Evolutionary conservation across 2,329 filamentous ascomycete species (phyloP), one percentile per base, ranked within the genome.

Genomic region (Plectosphaerella plurivora): DNA sequence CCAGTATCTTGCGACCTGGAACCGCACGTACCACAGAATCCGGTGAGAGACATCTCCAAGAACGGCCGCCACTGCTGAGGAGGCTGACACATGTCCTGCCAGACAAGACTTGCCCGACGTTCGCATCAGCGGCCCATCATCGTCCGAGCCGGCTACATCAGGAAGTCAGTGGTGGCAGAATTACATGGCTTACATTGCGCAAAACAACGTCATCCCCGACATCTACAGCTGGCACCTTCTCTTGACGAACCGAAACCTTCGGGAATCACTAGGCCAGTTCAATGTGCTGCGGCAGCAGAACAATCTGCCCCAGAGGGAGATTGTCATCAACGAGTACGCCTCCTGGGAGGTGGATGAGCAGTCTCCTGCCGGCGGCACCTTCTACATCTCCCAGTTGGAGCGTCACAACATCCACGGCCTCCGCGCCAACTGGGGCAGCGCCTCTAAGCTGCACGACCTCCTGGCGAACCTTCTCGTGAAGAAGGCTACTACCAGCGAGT

Each of bases 251-350:
- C 45, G 45, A n/a, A 35, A 35, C 45, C 45, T 47, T 7, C 24
- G 28, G 16, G 45, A 47, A 33, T 47, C 45, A 11, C 28, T 33
- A 7, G 45, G 20, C 4, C 58, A 59, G 6, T 61, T 70, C 1
- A 39, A 58, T 11, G 37, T 51, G 5, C 53, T 70, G 2, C 61
- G 67, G 1, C 50, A 53, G 5, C 51, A 53, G 8, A 60, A 71
- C 54, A 59, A 54, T 11, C 61, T 73, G 0, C 66, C 70, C 9
- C 55, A 63, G 0, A 61, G 62, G 3, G 63, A 64, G 1, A 64
- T 77, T 36, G 74, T 77, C 53, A 69, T 79, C 59, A 78, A 79
- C 55, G 76, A 79, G 55, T 79, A 79, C 55, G 75, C 64, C 4
- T 60, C 58, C 1, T 64, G 59, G 18, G 55, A 55, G 7, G 14